Base-by-base conservation (phyloP, 768 basidiomycete species). In the Coprinopsis strossmayeri region DNA sequence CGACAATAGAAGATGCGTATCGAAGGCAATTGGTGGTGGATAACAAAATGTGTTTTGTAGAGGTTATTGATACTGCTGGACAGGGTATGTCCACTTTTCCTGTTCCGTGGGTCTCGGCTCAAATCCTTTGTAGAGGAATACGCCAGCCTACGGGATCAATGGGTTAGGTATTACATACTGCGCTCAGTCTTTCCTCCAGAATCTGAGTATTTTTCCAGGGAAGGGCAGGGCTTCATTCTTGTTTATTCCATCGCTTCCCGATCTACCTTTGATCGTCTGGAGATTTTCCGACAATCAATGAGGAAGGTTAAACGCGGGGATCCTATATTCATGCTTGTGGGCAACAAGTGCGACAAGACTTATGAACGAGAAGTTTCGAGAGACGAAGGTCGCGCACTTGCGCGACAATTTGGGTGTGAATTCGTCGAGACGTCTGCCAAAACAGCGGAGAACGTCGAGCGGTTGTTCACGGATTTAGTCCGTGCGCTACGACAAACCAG, bases 341-440 rank as follows among this genome's bases (percentile, higher is more conserved):
- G 94, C 57, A 97, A 97, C 74, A 96, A 97, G 68, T 84, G 81
- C 62, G 93, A 97, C 76, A 89, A 90, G 74, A 77, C 80, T n/a
- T 83, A 83, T 55, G 87, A 90, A 57, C 81, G 93, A 27, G 92
- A 95, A 61, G 93, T 97, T 9, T 87, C 90, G 39, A 82, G 80
- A 55, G 91, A 95, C 59, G 93, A 97, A 57, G 96, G 92, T 11
- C 74, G 77, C 15, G 78, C 79, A 7, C 70, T 95, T 46, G 95
- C 96, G 26, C 77, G 81, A 55, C 73, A 80, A 46, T 84, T 94
- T 55, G 89, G 90, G 44, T 96, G 92, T 71, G 88, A 89, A 51
- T 95, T 97, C 66, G 83, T 92, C 64, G 95, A 98, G 66, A 93
- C 95, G 26, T 90, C 86, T n/a, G 95, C 95, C 30, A 95, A 95